phyloP scores from a whole-genome alignment of 2,329 filamentous ascomycete species.

The Beauveria rudraprayagi region DNA sequence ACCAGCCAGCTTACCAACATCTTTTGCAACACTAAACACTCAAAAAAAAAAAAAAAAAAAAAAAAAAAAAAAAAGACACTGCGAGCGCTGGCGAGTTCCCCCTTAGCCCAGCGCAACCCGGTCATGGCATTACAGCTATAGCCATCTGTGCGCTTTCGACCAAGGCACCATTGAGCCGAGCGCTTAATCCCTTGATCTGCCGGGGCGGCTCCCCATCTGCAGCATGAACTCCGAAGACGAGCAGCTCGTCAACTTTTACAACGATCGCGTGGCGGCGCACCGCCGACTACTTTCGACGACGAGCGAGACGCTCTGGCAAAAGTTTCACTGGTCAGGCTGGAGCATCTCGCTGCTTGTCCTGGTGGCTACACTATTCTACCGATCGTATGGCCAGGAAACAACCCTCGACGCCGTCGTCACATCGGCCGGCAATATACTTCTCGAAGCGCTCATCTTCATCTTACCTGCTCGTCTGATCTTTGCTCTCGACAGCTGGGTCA shows the following conservation, averaged over 20 bases:
- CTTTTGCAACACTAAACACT: neutral
- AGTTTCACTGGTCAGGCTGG: constrained; percentile 27
- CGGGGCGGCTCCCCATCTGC: constrained; percentile 14
- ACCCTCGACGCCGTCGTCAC: constrained; percentile 21
- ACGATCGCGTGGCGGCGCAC: constrained; percentile 26
- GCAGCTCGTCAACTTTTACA: constrained; percentile 27
- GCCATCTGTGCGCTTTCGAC: neutral
- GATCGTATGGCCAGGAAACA: constrained; percentile 25
- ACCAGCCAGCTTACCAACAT: too few species aligned
- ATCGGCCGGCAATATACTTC: constrained; percentile 38
- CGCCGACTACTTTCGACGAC: constrained; percentile 22
- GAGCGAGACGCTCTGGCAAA: constrained; percentile 22
- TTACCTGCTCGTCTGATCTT: constrained; percentile 51
- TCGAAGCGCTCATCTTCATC: constrained; percentile 51
- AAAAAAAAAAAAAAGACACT: neutral
- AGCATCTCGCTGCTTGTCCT: constrained; percentile 27
- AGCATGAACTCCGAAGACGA: constrained; percentile 28
- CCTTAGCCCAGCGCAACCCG: neutral
- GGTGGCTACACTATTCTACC: constrained; percentile 26
- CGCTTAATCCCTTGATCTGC: neutral
- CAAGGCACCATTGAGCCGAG: neutral
- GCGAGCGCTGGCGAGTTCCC: neutral
- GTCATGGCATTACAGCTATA: constrained; percentile 3
- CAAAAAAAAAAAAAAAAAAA: too few species aligned
- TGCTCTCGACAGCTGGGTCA: constrained; percentile 47